Conservation (phyloP, 306 rosid species). For the Urtica urens region DNA sequence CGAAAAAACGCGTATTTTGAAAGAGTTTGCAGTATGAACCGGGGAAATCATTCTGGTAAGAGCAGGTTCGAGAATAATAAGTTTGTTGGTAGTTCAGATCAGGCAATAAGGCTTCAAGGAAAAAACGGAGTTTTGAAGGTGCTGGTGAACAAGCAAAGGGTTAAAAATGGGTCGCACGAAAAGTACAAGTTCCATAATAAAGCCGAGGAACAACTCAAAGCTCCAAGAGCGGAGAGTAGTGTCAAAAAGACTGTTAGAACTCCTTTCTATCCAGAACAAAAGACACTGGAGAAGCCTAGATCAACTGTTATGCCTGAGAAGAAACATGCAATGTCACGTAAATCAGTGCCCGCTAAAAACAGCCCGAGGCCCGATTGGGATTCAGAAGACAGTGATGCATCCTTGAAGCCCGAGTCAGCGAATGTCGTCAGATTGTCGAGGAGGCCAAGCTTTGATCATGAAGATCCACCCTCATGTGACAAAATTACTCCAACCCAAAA, state of each 20-base stretch:
- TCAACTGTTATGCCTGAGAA: slow-evolving; percentile 39
- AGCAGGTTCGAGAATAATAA: slow-evolving; percentile 35
- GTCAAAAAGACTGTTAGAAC: slow-evolving; percentile 32
- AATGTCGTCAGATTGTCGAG: slow-evolving; percentile 30
- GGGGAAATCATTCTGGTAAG: slow-evolving; percentile 28
- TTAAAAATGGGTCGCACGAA: slow-evolving; percentile 31
- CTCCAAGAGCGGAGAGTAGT: slow-evolving; percentile 35
- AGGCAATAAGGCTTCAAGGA: slow-evolving; percentile 86
- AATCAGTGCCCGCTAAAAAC: slow-evolving; percentile 40
- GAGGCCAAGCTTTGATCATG: slow-evolving; percentile 36
- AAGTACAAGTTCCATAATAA: slow-evolving; percentile 31
- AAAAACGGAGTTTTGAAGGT: slow-evolving; percentile 94
- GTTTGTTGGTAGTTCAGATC: slow-evolving; percentile 40
- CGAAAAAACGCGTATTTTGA: slow-evolving; percentile 36
- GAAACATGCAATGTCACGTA: slow-evolving; percentile 28
- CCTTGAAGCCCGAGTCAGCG: slow-evolving; percentile 48
- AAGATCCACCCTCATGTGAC: slow-evolving; percentile 47
- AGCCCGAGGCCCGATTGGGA: slow-evolving; percentile 40
- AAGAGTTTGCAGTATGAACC: slow-evolving; percentile 21
- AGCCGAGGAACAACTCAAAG: slow-evolving; percentile 39
- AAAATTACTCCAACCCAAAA: slow-evolving; percentile 28
- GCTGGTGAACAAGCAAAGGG: slow-evolving; percentile 62
- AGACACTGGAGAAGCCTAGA: slow-evolving; percentile 31
- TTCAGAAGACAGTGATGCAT: slow-evolving; percentile 57
- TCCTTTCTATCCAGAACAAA: slow-evolving; percentile 34